Evolutionary conservation across 495 filamentous ascomycete genomes (phyloP).

Genomic region (Filosporella fistucella): DNA sequence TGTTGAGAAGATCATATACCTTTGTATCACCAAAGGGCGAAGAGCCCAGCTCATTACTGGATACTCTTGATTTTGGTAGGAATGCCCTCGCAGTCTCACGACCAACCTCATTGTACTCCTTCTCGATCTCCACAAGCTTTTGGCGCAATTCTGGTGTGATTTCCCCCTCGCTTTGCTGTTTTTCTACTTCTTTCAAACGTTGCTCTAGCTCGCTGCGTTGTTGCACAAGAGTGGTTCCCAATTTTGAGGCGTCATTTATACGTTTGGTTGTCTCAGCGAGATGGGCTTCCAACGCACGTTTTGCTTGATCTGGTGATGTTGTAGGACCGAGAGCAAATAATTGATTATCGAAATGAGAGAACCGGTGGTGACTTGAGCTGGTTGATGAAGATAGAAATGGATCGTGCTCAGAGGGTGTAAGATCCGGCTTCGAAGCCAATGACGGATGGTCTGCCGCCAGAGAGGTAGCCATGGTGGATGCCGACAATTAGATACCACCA

Average conservation of each 20-base stretch:
- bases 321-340: slow-evolving; percentile 72
- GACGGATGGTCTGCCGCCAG: slow-evolving; percentile 17
- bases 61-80: slow-evolving; percentile 74
- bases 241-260: slow-evolving; percentile 82
- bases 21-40: slow-evolving; percentile 57
- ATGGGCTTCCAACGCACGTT: slow-evolving; percentile 85
- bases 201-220: slow-evolving; percentile 80
- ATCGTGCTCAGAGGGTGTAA: slow-evolving; percentile 26
- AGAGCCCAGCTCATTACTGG: slow-evolving; percentile 55
- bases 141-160: slow-evolving; percentile 79
- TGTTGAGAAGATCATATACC: slow-evolving; percentile 15
- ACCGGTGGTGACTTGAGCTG: slow-evolving; percentile 58
- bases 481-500: neutral
- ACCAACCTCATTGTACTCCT: slow-evolving; percentile 92
- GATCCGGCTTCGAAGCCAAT: slow-evolving; percentile 8
- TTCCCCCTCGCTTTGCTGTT: slow-evolving; percentile 71
- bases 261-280: slow-evolving; percentile 85
- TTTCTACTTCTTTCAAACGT: slow-evolving; percentile 78
- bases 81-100: slow-evolving; percentile 86
- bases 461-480: slow-evolving; percentile 20
- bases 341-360: slow-evolving; percentile 73
- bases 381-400: slow-evolving; percentile 41
- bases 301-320: slow-evolving; percentile 79
- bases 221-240: slow-evolving; percentile 79
- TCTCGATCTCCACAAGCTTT: slow-evolving; percentile 82